Percentiles rank a stretch among this genome's conserved stretches.
Evolutionary conservation across 441 rosid species (phyloP).

Genomic region (Aquilaria agallochum): DNA sequence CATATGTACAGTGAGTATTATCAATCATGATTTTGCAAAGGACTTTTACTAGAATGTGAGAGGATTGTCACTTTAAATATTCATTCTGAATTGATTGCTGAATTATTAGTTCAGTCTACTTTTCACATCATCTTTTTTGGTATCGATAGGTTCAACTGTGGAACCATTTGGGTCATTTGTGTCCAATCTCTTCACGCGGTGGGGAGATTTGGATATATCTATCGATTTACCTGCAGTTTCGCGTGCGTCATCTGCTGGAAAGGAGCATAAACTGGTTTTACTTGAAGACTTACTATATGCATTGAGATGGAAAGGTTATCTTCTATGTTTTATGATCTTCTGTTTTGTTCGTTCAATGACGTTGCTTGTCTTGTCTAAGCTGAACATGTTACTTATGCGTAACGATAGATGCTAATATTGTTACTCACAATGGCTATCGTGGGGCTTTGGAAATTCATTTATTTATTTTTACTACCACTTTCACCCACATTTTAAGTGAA

Average conservation of each 20-base stretch:
- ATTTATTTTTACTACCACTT: background rate
- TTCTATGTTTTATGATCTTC: background rate
- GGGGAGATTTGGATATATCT: conserved; percentile 92
- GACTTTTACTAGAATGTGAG: background rate
- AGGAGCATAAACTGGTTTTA: conserved; percentile 57
- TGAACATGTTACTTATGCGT: too few species aligned
- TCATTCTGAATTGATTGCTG: too few species aligned
- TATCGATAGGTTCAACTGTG: conserved; percentile 71
- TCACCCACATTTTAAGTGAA: too few species aligned
- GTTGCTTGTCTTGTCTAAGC: background rate
- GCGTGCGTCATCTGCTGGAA: conserved; percentile 55
- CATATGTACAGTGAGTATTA: too few species aligned
- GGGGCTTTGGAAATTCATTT: too few species aligned
- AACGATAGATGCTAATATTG: too few species aligned
- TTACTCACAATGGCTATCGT: too few species aligned
- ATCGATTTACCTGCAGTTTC: conserved; percentile 51
- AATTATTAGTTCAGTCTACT: background rate
- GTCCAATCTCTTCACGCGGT: conserved; percentile 76
- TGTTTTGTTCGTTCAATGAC: background rate
- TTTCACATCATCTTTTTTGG: conserved; percentile 13
- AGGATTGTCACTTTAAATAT: too few species aligned
- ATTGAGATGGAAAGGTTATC: conserved; percentile 55
- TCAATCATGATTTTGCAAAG: background rate
- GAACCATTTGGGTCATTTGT: conserved; percentile 91
- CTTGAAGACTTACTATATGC: conserved; percentile 54